Conservation (phyloP, 352 stramenopile species). For the Phytophthora podocarpi region DNA sequence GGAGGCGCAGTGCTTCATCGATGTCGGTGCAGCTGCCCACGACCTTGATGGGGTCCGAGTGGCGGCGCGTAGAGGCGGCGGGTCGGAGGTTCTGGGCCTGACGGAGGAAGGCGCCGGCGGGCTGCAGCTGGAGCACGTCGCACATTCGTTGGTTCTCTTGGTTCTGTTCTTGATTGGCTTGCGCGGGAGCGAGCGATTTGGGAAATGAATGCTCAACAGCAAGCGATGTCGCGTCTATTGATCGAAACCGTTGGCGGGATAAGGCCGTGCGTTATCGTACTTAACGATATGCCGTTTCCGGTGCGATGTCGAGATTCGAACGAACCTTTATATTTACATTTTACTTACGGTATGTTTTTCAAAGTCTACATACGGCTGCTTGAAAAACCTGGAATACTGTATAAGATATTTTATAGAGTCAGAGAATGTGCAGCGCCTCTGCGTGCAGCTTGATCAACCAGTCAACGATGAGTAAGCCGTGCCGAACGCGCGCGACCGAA, state of each 20-base stretch:
- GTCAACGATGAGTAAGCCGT: conserved; percentile 10
- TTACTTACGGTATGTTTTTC: background rate
- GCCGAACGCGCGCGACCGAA: background rate
- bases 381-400: background rate
- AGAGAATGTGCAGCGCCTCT: conserved; percentile 7
- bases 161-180: conserved; percentile 15
- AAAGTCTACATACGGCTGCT: background rate
- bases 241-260: conserved; percentile 1
- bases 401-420: conserved; percentile 13
- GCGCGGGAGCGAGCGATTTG: conserved; percentile 26
- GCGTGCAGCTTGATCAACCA: conserved; percentile 30
- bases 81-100: conserved; percentile 7
- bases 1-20: conserved; percentile 27
- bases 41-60: conserved; percentile 22
- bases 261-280: conserved; percentile 16
- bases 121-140: conserved; percentile 36
- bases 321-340: background rate
- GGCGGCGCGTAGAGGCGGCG: background rate
- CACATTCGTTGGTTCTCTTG: conserved; percentile 20
- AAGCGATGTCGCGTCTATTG: conserved; percentile 25
- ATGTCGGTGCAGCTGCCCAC: conserved; percentile 36
- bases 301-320: conserved; percentile 24
- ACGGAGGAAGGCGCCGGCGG: conserved; percentile 41
- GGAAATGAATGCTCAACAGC: conserved; percentile 18
- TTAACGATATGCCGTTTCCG: conserved; percentile 15